phyloP scores from a whole-genome alignment of 139 green algal genomes.

The Tetradesmus obliquus region DNA sequence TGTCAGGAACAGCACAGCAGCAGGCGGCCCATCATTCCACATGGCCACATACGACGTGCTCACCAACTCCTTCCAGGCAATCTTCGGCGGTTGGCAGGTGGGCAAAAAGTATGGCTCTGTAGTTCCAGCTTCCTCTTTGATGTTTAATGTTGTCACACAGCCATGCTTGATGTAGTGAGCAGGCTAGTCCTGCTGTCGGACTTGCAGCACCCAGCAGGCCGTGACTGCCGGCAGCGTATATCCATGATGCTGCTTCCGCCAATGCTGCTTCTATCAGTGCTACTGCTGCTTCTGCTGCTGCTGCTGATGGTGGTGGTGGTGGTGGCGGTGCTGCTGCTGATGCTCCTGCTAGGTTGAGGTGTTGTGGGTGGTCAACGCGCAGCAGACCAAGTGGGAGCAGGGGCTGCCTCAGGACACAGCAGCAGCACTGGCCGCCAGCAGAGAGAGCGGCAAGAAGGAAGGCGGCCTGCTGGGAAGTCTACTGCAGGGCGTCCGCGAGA shows the following conservation, averaged over 20 bases:
- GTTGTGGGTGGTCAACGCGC: slow-evolving; percentile 52
- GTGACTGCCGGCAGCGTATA: too few relatives aligned
- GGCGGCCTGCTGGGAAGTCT: background rate
- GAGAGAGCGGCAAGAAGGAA: background rate
- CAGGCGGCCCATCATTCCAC: slow-evolving; percentile 42
- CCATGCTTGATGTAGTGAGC: too few relatives aligned
- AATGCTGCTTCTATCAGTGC: too few relatives aligned
- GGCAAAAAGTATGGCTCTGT: slow-evolving; percentile 7
- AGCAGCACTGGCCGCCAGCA: slow-evolving; percentile 7
- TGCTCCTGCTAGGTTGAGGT: slow-evolving; percentile 39
- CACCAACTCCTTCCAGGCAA: slow-evolving; percentile 40
- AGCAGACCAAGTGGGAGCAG: slow-evolving; percentile 34
- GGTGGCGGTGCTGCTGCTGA: too few relatives aligned
- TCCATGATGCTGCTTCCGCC: too few relatives aligned
- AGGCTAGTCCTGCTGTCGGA: too few relatives aligned
- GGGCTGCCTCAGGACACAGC: slow-evolving; percentile 40
- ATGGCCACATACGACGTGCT: slow-evolving; percentile 44
- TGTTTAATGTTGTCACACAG: background rate
- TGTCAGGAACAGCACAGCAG: background rate
- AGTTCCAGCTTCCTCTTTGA: background rate
- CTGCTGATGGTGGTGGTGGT: background rate
- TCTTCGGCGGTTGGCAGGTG: slow-evolving; percentile 51
- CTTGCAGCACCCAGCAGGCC: too few relatives aligned
- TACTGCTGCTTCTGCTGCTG: background rate
- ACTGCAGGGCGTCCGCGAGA: background rate